Base-by-base conservation (phyloP, 1,139 yeast genomes). In the Magnusiomyces suaveolens region DNA sequence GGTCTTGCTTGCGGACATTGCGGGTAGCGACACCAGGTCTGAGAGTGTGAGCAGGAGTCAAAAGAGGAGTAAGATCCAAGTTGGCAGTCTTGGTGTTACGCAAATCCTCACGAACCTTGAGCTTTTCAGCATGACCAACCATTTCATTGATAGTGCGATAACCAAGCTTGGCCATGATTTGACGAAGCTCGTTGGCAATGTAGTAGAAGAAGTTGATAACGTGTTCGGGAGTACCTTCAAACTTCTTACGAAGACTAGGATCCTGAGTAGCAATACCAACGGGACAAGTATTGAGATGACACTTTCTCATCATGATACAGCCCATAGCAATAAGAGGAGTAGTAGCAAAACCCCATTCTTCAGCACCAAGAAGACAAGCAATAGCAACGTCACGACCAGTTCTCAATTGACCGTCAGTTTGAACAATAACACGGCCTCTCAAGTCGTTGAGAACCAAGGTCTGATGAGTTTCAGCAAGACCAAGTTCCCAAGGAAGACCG, bases 191-290 rank as follows among this genome's bases (percentile, higher is more conserved):
- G 65, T 89, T 88, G 56, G 97, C 84, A 70, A 92, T 77, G 73
- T 90, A 92, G 76, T 85, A 92, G 79, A 92, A 92, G 78, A 92
- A 92, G 78, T 92, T 92, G 72, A 92, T 90, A 58, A 92, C 97
- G 67, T 92, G 97, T 72, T 92, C 98, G 54, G 98, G 98, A 56
- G 97, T 90, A 68, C 98, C 98, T 65, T 81, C 79, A 73, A 92
- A 92, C 73, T 90, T 92, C 74, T 81, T 81, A 73, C 98, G 83
- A 64, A 92, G 79, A 62, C 83, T 88, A 33, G 97, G 97, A 71
- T 92, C 97, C 72, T 92, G 98, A 44, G 98, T 92, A 50, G 98
- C 98, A 75, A 92, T 87, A 74, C 98, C 98, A 54, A 90, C 97
- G 41, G 98, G 96, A 74, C 98, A 92, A 48, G 96, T 82, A 72